Conservation (phyloP, 345 rosid genomes). For the Gossypium arboreum region DNA sequence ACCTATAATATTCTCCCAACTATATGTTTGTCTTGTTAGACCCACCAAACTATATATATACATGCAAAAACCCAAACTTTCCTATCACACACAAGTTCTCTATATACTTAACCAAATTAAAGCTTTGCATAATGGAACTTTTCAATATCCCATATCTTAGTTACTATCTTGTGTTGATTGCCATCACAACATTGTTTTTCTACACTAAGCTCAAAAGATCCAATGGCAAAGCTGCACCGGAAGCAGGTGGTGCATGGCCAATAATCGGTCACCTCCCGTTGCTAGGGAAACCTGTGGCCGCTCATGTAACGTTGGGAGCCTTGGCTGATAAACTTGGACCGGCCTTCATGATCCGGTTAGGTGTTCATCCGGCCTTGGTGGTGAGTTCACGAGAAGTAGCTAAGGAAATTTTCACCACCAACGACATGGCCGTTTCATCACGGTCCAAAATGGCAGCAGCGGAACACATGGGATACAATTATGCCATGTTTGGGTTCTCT, state of each 20-base stretch:
- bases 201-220: conserved; percentile 15
- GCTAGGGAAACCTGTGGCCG: conserved; percentile 14
- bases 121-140: not conserved
- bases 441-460: conserved; percentile 26
- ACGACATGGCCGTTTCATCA: conserved; percentile 24
- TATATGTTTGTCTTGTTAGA: not conserved
- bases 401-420: conserved; percentile 33
- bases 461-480: conserved; percentile 28
- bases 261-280: conserved; percentile 31
- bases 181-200: conserved; percentile 14
- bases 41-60: not conserved
- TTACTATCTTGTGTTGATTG: not conserved
- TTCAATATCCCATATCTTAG: not conserved
- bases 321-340: conserved; percentile 38
- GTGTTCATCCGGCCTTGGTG: conserved; percentile 24
- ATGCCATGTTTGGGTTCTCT: conserved; percentile 26
- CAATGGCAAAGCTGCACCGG: conserved; percentile 20
- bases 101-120: not conserved
- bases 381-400: conserved; percentile 31
- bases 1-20: too few species aligned
- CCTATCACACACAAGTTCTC: not conserved
- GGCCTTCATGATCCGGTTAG: conserved; percentile 29
- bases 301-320: conserved; percentile 26
- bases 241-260: conserved; percentile 41
- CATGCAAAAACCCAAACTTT: not conserved